Base-by-base conservation (phyloP, 352 stramenopile species). In the Globisporangium carolinianum region DNA sequence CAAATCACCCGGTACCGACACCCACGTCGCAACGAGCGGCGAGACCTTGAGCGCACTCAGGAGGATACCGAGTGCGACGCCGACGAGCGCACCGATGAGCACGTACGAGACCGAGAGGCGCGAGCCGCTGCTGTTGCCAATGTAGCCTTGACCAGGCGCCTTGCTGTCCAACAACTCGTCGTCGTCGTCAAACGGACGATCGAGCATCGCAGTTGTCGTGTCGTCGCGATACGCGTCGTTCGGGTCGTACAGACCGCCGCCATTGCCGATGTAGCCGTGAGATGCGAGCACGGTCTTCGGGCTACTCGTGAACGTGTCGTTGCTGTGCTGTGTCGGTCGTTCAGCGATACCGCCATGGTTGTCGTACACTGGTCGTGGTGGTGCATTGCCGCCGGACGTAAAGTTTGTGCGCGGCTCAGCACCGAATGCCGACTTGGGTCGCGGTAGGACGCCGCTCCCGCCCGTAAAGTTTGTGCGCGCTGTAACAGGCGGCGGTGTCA, bases 1-100 rank as follows among this genome's bases (percentile, higher is more conserved):
- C 47, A 94, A 63, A 7, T 92, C 75, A 0, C 84, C 82, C 0
- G 84, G 84, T 15, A 92, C 58, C n/a, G 75, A 66, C 18, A 94
- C 74, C 79, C 77, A 88, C 42, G 74, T 56, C 9, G 75, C 73
- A 0, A 65, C 60, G 3, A 80, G 47, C 6, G 63, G n/a, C 3
- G 75, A 83, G 7, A 87, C 63, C n/a, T 73, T 61, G 8, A 85
- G 10, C 2, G 68, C 61, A 12, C 83, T 79, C 0, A 91, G 65
- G 0, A 47, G 69, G 17, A 91, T 58, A 1, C 80, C 83, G 3
- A 83, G 15, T 0, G 72, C 50, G 9, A 83, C 71, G 12, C 80
- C 76, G 6, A 83, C 56, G 51, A 88, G 69, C 39, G 79, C 71
- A 9, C 80, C 76, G 8, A 83, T 58, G 49, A 88, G 69, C 35